Conservation (phyloP, 179 eudicot genomes). For the Spinacia oleracea region DNA sequence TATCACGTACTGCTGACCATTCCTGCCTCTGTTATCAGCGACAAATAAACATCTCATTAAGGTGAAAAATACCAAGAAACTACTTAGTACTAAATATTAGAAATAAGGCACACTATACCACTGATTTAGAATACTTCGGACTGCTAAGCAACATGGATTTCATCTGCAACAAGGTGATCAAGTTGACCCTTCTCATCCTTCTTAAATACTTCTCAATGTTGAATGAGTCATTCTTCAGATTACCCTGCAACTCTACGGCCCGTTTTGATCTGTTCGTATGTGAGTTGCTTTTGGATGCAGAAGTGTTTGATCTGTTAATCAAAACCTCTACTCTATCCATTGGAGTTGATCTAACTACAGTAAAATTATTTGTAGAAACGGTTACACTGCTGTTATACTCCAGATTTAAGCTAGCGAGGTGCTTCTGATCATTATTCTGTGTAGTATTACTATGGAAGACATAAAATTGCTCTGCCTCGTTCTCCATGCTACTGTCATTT, state of each 20-base stretch:
- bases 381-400: background rate
- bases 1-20: slow-evolving; percentile 48
- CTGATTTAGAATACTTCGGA: slow-evolving; percentile 24
- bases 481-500: slow-evolving; percentile 5
- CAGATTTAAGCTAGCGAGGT: background rate
- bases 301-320: background rate
- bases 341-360: background rate
- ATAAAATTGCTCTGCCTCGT: background rate
- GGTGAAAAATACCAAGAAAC: background rate
- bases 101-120: slow-evolving; percentile 36
- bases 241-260: background rate
- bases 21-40: slow-evolving; percentile 39
- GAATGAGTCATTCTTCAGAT: slow-evolving; percentile 22
- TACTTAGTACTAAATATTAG: background rate
- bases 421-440: background rate
- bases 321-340: background rate
- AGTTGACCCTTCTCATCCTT: slow-evolving; percentile 34
- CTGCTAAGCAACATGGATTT: slow-evolving; percentile 37
- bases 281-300: background rate
- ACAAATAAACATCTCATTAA: slow-evolving; percentile 15
- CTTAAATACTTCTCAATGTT: slow-evolving; percentile 27
- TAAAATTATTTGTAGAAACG: background rate
- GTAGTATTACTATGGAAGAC: background rate
- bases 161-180: slow-evolving; percentile 48
- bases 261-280: background rate